A percentile compares a stretch with the other conserved stretches of the same genome.
These are phyloP conservation scores for Colletotrichum tropicale DNA, from an alignment of 2,329 filamentous ascomycete genomes.

Conservation along the genomic window DNA sequence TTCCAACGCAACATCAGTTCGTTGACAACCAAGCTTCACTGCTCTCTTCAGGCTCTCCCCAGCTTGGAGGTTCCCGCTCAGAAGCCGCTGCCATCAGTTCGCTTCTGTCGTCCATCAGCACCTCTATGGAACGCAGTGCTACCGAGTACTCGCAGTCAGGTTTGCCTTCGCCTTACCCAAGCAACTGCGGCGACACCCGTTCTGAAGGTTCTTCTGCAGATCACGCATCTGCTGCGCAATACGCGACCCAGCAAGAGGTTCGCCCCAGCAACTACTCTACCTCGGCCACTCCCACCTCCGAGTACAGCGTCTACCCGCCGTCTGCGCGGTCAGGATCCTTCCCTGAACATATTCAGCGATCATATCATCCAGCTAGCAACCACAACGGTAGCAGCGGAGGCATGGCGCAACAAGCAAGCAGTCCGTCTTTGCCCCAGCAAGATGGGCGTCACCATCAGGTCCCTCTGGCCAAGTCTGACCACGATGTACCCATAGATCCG, in stretches of 20 bases:
- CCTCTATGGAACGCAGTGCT: slow-evolving; percentile 65
- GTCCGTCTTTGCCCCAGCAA: slow-evolving; percentile 91
- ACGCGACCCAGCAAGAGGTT: slow-evolving; percentile 81
- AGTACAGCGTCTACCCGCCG: slow-evolving; percentile 80
- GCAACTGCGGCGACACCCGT: slow-evolving; percentile 69
- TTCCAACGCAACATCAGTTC: slow-evolving; percentile 34
- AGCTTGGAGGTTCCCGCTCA: slow-evolving; percentile 30
- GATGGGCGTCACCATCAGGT: slow-evolving; percentile 81
- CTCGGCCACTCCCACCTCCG: slow-evolving; percentile 84
- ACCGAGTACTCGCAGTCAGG: slow-evolving; percentile 86
- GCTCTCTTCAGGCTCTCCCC: slow-evolving; percentile 26
- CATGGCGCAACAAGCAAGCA: slow-evolving; percentile 97
- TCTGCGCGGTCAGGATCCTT: slow-evolving; percentile 83
- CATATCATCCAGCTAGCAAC: slow-evolving; percentile 80
- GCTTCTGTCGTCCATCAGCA: slow-evolving; percentile 31
- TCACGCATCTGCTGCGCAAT: slow-evolving; percentile 92
- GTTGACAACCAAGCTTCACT: slow-evolving; percentile 33
- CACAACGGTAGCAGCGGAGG: slow-evolving; percentile 78
- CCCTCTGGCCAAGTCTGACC: slow-evolving; percentile 88
- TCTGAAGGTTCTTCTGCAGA: slow-evolving; percentile 90
- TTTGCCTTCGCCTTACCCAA: slow-evolving; percentile 78
- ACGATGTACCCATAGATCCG: slow-evolving; percentile 98
- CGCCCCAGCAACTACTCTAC: slow-evolving; percentile 73
- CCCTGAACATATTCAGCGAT: slow-evolving; percentile 84
- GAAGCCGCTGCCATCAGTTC: slow-evolving; percentile 30